These are phyloP conservation scores for Lactifluus pinguis DNA, from an alignment of 768 basidiomycete genomes.

Conservation along the genomic window DNA sequence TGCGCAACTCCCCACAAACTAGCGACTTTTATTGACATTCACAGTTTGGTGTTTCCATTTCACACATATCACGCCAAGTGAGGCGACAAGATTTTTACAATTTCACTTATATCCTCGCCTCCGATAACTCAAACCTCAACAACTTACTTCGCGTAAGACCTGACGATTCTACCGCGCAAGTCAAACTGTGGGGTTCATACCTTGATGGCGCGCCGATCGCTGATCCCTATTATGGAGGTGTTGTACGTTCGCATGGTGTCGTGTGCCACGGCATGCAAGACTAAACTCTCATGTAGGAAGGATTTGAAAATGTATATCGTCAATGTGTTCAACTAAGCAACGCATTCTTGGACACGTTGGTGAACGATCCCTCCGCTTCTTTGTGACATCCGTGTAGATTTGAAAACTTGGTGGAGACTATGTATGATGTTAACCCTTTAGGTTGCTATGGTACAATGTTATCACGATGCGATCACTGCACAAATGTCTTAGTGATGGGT, in stretches of 20 bases:
- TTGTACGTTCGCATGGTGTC: slow-evolving; percentile 32
- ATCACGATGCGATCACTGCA: neutral
- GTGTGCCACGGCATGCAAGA: neutral
- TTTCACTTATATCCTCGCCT: slow-evolving; percentile 82
- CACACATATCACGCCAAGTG: slow-evolving; percentile 60
- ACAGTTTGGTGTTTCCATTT: slow-evolving; percentile 66
- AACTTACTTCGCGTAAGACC: slow-evolving; percentile 46
- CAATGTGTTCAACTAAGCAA: slow-evolving; percentile 68
- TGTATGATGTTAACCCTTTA: neutral
- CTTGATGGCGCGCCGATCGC: slow-evolving; percentile 59
- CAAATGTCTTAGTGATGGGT: slow-evolving; percentile 47
- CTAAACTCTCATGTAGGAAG: slow-evolving; percentile 34
- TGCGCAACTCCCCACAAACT: slow-evolving; percentile 20
- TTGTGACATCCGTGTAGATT: neutral
- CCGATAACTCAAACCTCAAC: slow-evolving; percentile 69
- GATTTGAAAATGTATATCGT: slow-evolving; percentile 69
- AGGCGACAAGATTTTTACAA: slow-evolving; percentile 51
- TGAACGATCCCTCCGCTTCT: slow-evolving; percentile 23
- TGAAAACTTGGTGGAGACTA: neutral
- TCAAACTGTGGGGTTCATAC: slow-evolving; percentile 77
- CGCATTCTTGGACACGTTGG: slow-evolving; percentile 68
- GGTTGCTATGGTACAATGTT: neutral
- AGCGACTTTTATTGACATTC: neutral
- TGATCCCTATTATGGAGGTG: slow-evolving; percentile 80
- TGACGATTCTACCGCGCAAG: slow-evolving; percentile 44